These are phyloP conservation scores for Inga laurina DNA, from an alignment of 306 rosid species.

Conservation along the genomic window DNA sequence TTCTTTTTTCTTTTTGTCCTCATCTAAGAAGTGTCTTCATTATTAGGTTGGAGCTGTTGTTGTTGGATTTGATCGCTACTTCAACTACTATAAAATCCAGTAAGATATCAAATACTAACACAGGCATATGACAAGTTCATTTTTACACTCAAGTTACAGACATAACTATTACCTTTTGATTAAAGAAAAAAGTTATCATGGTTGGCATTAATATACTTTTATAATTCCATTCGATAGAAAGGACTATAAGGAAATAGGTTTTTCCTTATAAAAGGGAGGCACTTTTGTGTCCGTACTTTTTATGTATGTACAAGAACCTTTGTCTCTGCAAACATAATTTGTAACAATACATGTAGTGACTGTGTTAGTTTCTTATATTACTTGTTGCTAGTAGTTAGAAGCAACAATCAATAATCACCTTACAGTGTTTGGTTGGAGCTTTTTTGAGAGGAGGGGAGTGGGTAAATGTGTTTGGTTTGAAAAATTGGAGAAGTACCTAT, in stretches of 20 bases:
- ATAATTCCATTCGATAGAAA: constrained; percentile 4
- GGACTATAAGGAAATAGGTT: background rate
- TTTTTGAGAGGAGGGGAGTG: background rate
- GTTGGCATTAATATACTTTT: constrained; percentile 9
- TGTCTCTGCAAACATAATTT: background rate
- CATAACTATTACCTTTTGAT: background rate
- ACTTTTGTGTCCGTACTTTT: background rate
- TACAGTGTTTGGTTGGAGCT: no score
- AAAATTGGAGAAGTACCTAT: background rate
- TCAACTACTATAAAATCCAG: constrained; percentile 98
- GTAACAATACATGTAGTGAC: background rate
- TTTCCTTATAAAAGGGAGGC: background rate
- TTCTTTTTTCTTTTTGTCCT: background rate
- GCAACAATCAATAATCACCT: no score
- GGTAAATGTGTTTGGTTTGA: background rate
- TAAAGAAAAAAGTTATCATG: constrained; percentile 22
- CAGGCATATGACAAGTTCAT: background rate
- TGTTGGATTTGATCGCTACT: constrained; percentile 96
- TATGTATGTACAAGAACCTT: background rate
- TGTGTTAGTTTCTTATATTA: no score
- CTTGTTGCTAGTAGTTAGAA: no score
- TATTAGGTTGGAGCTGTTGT: constrained; percentile 96
- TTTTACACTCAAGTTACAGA: constrained; percentile 12
- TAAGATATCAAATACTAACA: constrained; percentile 54
- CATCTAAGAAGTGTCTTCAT: constrained; percentile 4